These are phyloP conservation scores for Darksidea phi DNA, from an alignment of 495 filamentous ascomycete species.

Conservation along the genomic window DNA sequence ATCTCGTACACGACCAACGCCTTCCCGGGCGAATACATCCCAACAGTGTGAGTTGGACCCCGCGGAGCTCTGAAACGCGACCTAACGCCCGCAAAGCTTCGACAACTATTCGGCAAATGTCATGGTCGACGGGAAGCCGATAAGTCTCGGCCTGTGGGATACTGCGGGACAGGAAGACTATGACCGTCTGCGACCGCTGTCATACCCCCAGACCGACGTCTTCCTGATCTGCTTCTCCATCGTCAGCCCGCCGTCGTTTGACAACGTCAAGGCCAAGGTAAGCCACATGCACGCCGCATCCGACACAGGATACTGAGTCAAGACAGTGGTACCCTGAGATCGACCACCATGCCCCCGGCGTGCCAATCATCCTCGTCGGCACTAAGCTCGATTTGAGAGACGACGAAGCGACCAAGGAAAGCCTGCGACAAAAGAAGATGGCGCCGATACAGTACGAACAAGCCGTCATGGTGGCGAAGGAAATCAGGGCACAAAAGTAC, in stretches of 20 bases:
- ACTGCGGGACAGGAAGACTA: conserved; percentile 99
- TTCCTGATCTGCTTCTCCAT: conserved; percentile 99
- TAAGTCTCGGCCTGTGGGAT: conserved; percentile 97
- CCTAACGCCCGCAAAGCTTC: conserved; percentile 60
- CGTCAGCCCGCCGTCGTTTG: conserved; percentile 93
- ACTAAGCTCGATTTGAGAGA: conserved; percentile 97
- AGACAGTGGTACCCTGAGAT: conserved; percentile 92
- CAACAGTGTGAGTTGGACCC: conserved; percentile 80
- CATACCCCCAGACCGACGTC: conserved; percentile 96
- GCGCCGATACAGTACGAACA: conserved; percentile 87
- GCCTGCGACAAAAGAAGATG: conserved; percentile 82
- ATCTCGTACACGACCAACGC: conserved; percentile 99
- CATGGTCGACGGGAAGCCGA: conserved; percentile 96
- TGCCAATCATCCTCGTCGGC: conserved; percentile 95
- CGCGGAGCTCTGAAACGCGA: conserved; percentile 7
- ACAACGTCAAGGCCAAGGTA: conserved; percentile 96
- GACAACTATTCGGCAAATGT: conserved; percentile 99
- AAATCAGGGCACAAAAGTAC: conserved; percentile 92
- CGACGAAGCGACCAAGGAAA: conserved; percentile 74
- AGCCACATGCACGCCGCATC: conserved; percentile 27
- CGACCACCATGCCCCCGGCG: conserved; percentile 89
- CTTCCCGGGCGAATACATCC: conserved; percentile 98
- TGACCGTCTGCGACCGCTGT: conserved; percentile 90
- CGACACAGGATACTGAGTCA: conserved; percentile 11
- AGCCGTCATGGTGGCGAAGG: conserved; percentile 78